phyloP scores from a whole-genome alignment of 495 filamentous ascomycete species.

The Penicillium coffeae region DNA sequence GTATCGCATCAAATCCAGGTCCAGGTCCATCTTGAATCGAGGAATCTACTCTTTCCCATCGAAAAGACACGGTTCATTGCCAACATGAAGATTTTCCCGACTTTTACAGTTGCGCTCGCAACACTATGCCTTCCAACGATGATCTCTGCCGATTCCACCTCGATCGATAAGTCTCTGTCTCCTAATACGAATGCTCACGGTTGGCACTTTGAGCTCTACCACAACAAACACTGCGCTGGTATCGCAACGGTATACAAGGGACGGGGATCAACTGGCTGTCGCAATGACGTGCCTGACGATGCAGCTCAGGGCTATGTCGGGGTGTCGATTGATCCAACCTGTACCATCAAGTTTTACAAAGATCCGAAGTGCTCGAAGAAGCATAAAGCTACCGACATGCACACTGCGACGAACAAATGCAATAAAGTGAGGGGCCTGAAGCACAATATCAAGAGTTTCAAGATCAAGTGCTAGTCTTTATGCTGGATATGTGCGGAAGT shows the following conservation, averaged over 20 bases:
- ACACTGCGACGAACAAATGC: background rate
- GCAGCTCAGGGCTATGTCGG: background rate
- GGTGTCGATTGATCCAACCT: background rate
- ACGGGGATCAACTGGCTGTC: background rate
- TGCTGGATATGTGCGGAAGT: too few species aligned
- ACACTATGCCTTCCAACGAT: background rate
- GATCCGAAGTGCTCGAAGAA: background rate
- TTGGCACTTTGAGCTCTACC: background rate
- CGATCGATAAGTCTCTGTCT: background rate
- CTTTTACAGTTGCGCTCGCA: background rate
- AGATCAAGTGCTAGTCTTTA: background rate
- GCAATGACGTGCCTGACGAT: background rate
- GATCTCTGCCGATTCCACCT: background rate
- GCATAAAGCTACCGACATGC: background rate
- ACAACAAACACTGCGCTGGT: background rate
- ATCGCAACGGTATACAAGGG: background rate
- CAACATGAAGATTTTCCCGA: too few species aligned
- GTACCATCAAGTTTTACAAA: background rate
- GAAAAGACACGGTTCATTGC: too few species aligned
- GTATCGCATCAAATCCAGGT: too few species aligned
- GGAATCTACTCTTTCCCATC: too few species aligned
- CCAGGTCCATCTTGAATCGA: too few species aligned
- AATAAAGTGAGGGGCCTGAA: background rate
- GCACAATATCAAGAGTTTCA: background rate
- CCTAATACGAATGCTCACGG: background rate